phyloP scores from a whole-genome alignment of 306 rosid species.

The Cercis canadensis region DNA sequence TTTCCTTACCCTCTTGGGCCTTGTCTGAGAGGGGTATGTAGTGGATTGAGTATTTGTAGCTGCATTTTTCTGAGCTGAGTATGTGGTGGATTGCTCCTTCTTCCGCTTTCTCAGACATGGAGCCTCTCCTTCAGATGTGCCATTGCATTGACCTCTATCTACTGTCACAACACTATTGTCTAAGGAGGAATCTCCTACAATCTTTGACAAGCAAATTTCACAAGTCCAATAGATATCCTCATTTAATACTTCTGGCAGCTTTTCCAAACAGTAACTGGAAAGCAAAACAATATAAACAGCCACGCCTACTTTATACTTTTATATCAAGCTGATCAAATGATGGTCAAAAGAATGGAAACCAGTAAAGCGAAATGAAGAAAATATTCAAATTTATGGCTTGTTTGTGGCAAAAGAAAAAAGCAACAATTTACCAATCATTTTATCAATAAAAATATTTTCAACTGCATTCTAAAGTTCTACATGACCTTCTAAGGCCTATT shows the following conservation, averaged over 20 bases:
- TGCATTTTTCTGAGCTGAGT: not conserved
- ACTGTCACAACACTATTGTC: not conserved
- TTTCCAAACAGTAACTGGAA: conserved; percentile 28
- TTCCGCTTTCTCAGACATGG: not conserved
- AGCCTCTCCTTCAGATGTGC: not conserved
- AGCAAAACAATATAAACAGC: not conserved
- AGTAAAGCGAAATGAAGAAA: not conserved
- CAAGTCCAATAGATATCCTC: conserved; percentile 14
- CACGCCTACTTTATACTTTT: not conserved
- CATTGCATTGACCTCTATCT: not conserved
- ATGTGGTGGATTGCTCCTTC: not conserved
- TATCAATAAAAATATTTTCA: not conserved
- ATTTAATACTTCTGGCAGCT: conserved; percentile 9
- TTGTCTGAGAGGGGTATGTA: too few species aligned
- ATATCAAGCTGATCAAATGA: not conserved
- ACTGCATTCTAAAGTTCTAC: too few species aligned
- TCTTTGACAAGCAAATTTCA: not conserved
- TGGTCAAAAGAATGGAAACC: not conserved
- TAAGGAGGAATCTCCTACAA: not conserved
- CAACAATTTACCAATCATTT: not conserved
- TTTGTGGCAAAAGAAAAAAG: not conserved
- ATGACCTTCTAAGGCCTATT: not conserved
- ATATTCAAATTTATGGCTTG: not conserved
- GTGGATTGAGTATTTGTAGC: too few species aligned
- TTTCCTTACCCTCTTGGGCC: too few species aligned